Conservation (phyloP, 345 rosid genomes). For the Cardiospermum halicacabum region DNA sequence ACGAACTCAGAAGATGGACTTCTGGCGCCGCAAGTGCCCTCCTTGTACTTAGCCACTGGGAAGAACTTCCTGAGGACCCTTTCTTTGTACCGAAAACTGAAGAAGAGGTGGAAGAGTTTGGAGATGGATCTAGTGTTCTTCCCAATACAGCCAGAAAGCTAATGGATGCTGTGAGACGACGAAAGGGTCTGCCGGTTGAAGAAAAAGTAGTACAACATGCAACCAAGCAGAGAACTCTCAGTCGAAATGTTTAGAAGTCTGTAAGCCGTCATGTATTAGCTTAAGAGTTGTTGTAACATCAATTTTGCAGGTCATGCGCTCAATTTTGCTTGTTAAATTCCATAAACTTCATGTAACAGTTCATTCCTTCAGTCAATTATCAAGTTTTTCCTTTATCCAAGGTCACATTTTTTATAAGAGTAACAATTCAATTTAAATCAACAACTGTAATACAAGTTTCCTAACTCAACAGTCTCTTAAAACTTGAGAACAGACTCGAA, state of each 20-base stretch:
- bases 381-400: background rate
- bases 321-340: no score
- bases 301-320: constrained; percentile 4
- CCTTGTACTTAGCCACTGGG: constrained; percentile 91
- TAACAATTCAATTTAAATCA: background rate
- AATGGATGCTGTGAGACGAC: constrained; percentile 63
- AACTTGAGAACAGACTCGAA: constrained; percentile 42
- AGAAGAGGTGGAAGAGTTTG: constrained; percentile 86
- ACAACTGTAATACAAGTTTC: background rate
- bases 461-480: constrained; percentile 59
- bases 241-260: constrained; percentile 55
- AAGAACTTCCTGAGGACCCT: constrained; percentile 79
- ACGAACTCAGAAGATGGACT: constrained; percentile 78
- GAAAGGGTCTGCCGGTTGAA: constrained; percentile 81
- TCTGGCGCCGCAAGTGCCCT: constrained; percentile 88
- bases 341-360: background rate
- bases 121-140: constrained; percentile 84
- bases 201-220: constrained; percentile 87
- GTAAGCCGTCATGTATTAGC: no score
- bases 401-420: background rate
- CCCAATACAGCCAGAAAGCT: constrained; percentile 84
- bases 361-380: no score
- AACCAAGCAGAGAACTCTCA: constrained; percentile 77
- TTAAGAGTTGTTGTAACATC: constrained; percentile 2
- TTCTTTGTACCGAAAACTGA: constrained; percentile 85